These are phyloP conservation scores for Leccinum incarnatum DNA, from an alignment of 768 basidiomycete species.

Conservation along the genomic window DNA sequence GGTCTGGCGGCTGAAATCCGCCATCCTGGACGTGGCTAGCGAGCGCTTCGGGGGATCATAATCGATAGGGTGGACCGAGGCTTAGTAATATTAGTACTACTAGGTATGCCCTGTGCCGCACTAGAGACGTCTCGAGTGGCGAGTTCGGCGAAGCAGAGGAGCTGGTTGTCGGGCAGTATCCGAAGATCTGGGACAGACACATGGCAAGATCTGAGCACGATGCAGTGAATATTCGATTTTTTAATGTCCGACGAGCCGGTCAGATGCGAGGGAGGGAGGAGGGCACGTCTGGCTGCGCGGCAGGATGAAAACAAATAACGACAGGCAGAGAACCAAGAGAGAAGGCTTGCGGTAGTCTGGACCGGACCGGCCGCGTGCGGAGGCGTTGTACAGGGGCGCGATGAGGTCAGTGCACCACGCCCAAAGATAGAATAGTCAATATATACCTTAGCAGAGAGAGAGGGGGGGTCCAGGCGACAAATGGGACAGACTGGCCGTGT, in stretches of 20 bases:
- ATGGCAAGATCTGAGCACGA: conserved; percentile 18
- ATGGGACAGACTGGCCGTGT: conserved; percentile 1
- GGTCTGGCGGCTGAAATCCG: conserved; percentile 14
- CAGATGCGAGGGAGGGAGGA: neutral
- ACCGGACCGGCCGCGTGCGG: neutral
- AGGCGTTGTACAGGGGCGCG: neutral
- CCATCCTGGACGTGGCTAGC: conserved; percentile 17
- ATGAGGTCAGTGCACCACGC: neutral
- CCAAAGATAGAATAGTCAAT: conserved; percentile 4
- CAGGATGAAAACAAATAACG: neutral
- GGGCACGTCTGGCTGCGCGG: neutral
- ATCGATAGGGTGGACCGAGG: conserved; percentile 9
- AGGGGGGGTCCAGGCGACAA: conserved; percentile 2
- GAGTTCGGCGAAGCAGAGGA: conserved; percentile 11
- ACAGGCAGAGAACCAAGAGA: neutral
- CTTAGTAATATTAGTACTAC: conserved; percentile 3
- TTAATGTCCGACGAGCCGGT: conserved; percentile 25
- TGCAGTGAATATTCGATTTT: conserved; percentile 10
- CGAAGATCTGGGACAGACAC: conserved; percentile 15
- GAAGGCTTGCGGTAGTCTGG: conserved; percentile 8
- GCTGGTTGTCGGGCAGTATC: conserved; percentile 8
- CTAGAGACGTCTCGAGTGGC: conserved; percentile 9
- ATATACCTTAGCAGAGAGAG: too few species aligned
- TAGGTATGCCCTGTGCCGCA: conserved; percentile 22
- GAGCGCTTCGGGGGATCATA: conserved; percentile 22